Percentiles rank a stretch among this genome's conserved stretches.
Conservation (phyloP, 176 grass and related monocot genomes). For the Triticum monococcum region DNA sequence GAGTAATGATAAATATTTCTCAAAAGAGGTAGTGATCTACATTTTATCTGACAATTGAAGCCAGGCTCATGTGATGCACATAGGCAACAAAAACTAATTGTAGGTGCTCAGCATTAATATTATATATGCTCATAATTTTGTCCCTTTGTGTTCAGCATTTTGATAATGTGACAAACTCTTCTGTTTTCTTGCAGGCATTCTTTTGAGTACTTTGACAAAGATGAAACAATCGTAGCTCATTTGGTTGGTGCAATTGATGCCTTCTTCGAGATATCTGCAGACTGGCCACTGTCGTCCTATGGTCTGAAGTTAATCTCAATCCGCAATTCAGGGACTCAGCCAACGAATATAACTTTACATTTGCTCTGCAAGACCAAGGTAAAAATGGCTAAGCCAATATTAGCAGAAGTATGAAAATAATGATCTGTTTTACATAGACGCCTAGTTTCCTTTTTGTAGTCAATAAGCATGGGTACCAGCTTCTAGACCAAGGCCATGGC, state of each 20-base stretch:
- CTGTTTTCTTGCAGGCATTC: slow-evolving; percentile 62
- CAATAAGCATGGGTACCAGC: not conserved
- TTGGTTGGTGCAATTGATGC: slow-evolving; percentile 76
- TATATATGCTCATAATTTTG: not conserved
- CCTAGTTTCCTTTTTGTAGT: not conserved
- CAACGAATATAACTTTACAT: slow-evolving; percentile 48
- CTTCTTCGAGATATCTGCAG: slow-evolving; percentile 67
- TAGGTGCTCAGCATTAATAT: not conserved
- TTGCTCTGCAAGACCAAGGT: slow-evolving; percentile 78
- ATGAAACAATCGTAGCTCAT: slow-evolving; percentile 65
- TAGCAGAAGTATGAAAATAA: not conserved
- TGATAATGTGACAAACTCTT: not conserved
- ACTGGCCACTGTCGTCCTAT: slow-evolving; percentile 72
- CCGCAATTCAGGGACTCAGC: slow-evolving; percentile 35
- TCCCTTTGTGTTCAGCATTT: slow-evolving; percentile 3
- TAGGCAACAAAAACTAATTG: not conserved
- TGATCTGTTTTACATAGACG: not conserved
- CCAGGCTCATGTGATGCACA: not conserved
- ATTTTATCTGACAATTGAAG: not conserved
- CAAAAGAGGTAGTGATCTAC: not conserved
- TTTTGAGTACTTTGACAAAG: slow-evolving; percentile 74
- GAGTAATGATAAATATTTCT: not conserved
- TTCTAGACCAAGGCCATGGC: not conserved
- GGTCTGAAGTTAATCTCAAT: slow-evolving; percentile 69
- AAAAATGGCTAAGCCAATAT: slow-evolving; percentile 22